These are phyloP conservation scores for Theileria luwenshuni DNA, from an alignment of 169 alveolate genomes.

Conservation along the genomic window DNA sequence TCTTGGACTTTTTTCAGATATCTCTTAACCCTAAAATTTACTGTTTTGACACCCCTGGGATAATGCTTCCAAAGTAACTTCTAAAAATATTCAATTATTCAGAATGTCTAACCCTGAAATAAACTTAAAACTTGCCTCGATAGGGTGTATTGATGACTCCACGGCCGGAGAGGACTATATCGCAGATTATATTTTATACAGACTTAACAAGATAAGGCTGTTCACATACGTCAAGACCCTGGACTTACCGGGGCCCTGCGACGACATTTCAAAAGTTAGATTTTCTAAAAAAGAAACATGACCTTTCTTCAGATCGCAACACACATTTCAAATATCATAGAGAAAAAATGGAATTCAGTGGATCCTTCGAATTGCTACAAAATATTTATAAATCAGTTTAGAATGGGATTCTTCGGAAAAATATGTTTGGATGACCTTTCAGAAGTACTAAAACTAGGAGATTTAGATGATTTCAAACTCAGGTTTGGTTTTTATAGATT, in stretches of 20 bases:
- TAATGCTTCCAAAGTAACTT: constrained; percentile 62
- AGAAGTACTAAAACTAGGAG: constrained; percentile 44
- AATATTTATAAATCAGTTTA: constrained; percentile 60
- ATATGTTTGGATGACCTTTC: constrained; percentile 60
- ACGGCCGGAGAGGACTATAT: constrained; percentile 61
- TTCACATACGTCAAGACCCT: constrained; percentile 41
- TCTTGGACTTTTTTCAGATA: constrained; percentile 37
- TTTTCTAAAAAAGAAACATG: not conserved
- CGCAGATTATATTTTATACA: constrained; percentile 62
- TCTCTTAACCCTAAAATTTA: constrained; percentile 61
- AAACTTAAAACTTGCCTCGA: constrained; percentile 63
- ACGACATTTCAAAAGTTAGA: constrained; percentile 46
- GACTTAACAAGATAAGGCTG: constrained; percentile 25
- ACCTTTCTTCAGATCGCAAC: constrained; percentile 22
- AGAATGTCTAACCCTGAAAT: constrained; percentile 56
- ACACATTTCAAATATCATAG: constrained; percentile 39
- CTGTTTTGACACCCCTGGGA: constrained; percentile 71
- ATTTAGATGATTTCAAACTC: constrained; percentile 46
- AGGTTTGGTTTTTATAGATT: constrained; percentile 27
- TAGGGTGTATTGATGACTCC: constrained; percentile 62
- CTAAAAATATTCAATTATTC: not conserved
- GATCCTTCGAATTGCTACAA: constrained; percentile 59
- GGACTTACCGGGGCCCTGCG: constrained; percentile 44
- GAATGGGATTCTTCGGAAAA: constrained; percentile 57
- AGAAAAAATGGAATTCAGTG: constrained; percentile 46